Evolutionary conservation across 2,329 filamentous ascomycete genomes (phyloP), one percentile per base, ranked within the genome.

Genomic region (Anthostomella pinea): DNA sequence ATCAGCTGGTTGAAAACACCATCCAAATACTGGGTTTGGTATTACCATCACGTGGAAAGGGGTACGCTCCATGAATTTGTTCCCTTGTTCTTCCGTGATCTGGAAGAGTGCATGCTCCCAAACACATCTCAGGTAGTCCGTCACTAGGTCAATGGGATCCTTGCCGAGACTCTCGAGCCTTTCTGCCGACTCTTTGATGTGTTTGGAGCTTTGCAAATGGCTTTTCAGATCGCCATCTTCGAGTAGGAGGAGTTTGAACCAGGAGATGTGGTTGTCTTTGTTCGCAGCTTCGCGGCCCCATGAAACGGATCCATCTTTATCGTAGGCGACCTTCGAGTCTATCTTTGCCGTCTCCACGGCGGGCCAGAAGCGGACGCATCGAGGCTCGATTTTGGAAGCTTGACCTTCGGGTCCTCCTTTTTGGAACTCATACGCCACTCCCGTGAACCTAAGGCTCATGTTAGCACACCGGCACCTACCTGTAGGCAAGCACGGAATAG

Each of bases 11-110:
- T n/a, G n/a, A n/a, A n/a, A n/a, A n/a, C n/a, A n/a, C n/a, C n/a
- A n/a, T n/a, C n/a, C n/a, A n/a, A n/a, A n/a, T n/a, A n/a, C n/a
- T n/a, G n/a, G n/a, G n/a, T n/a, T n/a, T n/a, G n/a, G n/a, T n/a
- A n/a, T n/a, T n/a, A n/a, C n/a, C 2, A 70, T 56, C 3, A 72
- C 46, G 9, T 65, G 54, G 8, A 70, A 55, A 0, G 21, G 48
- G 5, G 51, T 45, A 7, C 39, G 33, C 0, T 52, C 41, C 0
- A 63, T 18, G 1, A 60, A 39, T 0, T 40, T 30, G 0, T 39
- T n/a, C 0, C 60, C 60, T 4, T 51, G 29, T 0, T 53, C 45
- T 15, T 40, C 30, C 8, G 32, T 38, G 8, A 70, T 63, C 7
- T 39, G 41, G 1, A 51, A 33, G 0, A 56, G 31, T 3, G 39